Evolutionary conservation across 31 red algal species (phyloP).

Genomic region (Asparagopsis taxiformis): DNA sequence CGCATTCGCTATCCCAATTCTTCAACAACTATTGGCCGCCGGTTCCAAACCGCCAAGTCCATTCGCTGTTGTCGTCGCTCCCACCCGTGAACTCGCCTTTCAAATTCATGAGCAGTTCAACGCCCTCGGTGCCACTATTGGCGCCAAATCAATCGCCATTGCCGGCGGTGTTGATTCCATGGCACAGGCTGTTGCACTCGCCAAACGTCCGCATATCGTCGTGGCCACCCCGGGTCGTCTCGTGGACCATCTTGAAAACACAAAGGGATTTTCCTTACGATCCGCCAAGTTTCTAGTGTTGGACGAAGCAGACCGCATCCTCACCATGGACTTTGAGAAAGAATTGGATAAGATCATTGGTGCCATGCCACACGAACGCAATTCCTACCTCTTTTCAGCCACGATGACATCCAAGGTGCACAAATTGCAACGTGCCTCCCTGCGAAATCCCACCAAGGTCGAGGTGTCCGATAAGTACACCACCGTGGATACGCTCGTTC

Average conservation of each 20-base stretch:
- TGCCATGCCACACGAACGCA: slow-evolving; percentile 72
- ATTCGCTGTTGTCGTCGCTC: slow-evolving; percentile 90
- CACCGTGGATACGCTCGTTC: slow-evolving; percentile 92
- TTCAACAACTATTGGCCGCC: slow-evolving; percentile 71
- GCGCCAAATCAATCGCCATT: slow-evolving; percentile 61
- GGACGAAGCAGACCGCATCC: slow-evolving; percentile 98
- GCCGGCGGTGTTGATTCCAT: slow-evolving; percentile 90
- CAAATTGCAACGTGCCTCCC: slow-evolving; percentile 86
- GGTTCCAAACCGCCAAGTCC: slow-evolving; percentile 40
- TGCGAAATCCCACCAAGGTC: slow-evolving; percentile 84
- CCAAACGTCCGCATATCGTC: slow-evolving; percentile 95
- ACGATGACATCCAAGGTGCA: slow-evolving; percentile 97
- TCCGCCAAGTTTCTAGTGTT: slow-evolving; percentile 84
- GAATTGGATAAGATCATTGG: slow-evolving; percentile 93
- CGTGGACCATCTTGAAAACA: slow-evolving; percentile 97
- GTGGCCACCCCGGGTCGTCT: slow-evolving; percentile 97
- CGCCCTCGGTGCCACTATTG: slow-evolving; percentile 80
- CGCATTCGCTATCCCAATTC: slow-evolving; percentile 95
- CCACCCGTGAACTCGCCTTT: slow-evolving; percentile 97
- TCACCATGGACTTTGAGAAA: slow-evolving; percentile 98
- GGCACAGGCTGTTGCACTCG: slow-evolving; percentile 93
- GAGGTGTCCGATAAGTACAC: slow-evolving; percentile 85
- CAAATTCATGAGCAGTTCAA: slow-evolving; percentile 95
- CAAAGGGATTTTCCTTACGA: slow-evolving; percentile 91
- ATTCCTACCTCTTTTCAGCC: slow-evolving; percentile 93